These are phyloP conservation scores for Cordyceps sp. DNA, from an alignment of 2,329 filamentous ascomycete genomes.

Conservation along the genomic window DNA sequence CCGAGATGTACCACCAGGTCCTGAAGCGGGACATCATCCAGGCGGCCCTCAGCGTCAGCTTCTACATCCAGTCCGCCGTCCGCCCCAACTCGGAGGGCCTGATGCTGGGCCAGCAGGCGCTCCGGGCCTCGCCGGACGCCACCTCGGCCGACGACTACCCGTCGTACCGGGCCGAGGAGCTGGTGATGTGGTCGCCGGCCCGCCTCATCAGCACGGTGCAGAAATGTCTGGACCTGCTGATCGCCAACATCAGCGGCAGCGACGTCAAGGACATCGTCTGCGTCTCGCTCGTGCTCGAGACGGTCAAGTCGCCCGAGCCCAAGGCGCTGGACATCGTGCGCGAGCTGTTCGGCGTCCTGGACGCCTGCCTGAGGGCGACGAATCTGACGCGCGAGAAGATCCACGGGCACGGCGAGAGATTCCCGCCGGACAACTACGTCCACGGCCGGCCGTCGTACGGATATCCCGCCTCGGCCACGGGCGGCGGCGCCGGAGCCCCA, in stretches of 20 bases:
- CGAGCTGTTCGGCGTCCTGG: slow-evolving; percentile 24
- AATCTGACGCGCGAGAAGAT: slow-evolving; percentile 22
- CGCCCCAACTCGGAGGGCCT: slow-evolving; percentile 13
- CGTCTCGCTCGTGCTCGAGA: slow-evolving; percentile 29
- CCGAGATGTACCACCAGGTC: slow-evolving; percentile 35
- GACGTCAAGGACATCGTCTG: slow-evolving; percentile 33
- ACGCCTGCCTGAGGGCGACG: slow-evolving; percentile 26
- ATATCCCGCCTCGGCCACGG: no score
- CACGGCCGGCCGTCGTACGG: slow-evolving; percentile 12
- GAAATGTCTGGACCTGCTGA: slow-evolving; percentile 27
- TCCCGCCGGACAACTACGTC: slow-evolving; percentile 7
- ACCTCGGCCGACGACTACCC: slow-evolving; percentile 19
- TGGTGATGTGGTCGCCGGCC: slow-evolving; percentile 23
- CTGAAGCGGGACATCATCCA: slow-evolving; percentile 37
- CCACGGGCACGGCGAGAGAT: slow-evolving; percentile 9
- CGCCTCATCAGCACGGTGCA: slow-evolving; percentile 27
- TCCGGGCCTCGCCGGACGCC: slow-evolving; percentile 17
- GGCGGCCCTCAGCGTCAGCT: slow-evolving; percentile 37
- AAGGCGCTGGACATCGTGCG: slow-evolving; percentile 23
- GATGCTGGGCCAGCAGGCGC: slow-evolving; percentile 12
- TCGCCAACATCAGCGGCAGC: slow-evolving; percentile 27
- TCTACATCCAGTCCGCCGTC: slow-evolving; percentile 26
- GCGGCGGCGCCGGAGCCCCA: no score
- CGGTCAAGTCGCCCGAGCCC: slow-evolving; percentile 23
- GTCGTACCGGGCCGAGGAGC: slow-evolving; percentile 15